These are phyloP conservation scores for Cicer arietinum DNA, from an alignment of 306 rosid species.

Conservation along the genomic window DNA sequence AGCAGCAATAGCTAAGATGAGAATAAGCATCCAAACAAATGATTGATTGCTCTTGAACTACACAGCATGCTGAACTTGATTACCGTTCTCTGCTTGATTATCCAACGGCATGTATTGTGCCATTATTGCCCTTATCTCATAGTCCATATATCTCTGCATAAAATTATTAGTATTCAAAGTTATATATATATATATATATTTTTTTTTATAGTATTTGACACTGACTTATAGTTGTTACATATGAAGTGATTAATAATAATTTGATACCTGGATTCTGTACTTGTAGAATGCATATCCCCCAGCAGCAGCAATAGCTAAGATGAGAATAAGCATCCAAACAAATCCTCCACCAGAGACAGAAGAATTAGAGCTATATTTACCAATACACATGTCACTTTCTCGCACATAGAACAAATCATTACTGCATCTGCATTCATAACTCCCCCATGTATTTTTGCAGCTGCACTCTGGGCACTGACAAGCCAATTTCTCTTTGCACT, in stretches of 20 bases:
- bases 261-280: slow-evolving; percentile 88
- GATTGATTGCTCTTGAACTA: slow-evolving; percentile 22
- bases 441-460: slow-evolving; percentile 92
- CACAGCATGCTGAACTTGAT: slow-evolving; percentile 53
- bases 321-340: slow-evolving; percentile 66
- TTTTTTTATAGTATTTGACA: no score
- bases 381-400: slow-evolving; percentile 83
- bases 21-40: slow-evolving; percentile 64
- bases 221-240: no score
- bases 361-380: slow-evolving; percentile 47
- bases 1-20: slow-evolving; percentile 68
- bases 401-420: slow-evolving; percentile 64
- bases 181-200: no score
- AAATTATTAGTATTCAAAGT: neutral
- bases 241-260: no score
- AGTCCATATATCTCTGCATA: slow-evolving; percentile 90
- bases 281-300: slow-evolving; percentile 89
- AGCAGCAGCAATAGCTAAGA: slow-evolving; percentile 65
- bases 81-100: slow-evolving; percentile 66
- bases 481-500: slow-evolving; percentile 75
- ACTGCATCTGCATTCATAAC: slow-evolving; percentile 82
- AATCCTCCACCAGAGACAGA: slow-evolving; percentile 57
- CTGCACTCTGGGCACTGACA: slow-evolving; percentile 91
- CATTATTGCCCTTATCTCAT: slow-evolving; percentile 94
- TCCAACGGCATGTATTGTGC: slow-evolving; percentile 99